phyloP scores from a whole-genome alignment of 148 eudicot genomes.

The Fallopia convolvulus region DNA sequence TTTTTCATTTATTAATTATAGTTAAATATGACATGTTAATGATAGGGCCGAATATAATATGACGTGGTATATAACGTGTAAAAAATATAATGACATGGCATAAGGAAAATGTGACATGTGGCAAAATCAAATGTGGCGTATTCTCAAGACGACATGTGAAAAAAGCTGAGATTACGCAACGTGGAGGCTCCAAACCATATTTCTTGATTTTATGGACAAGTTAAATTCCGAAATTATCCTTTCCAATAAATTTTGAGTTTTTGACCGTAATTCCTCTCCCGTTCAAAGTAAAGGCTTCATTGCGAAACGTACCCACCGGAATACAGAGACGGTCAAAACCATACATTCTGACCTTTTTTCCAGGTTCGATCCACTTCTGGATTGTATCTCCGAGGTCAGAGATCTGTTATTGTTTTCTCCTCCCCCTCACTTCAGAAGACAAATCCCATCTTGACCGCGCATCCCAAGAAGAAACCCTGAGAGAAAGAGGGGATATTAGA shows the following conservation, averaged over 20 bases:
- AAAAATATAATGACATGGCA: no score
- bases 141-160: no score
- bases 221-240: not conserved
- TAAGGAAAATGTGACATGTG: no score
- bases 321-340: slow-evolving; percentile 9
- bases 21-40: no score
- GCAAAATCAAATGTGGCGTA: no score
- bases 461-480: not conserved
- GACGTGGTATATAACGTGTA: no score
- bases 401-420: not conserved
- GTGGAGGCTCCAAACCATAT: no score
- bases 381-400: slow-evolving; percentile 1
- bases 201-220: no score
- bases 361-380: not conserved
- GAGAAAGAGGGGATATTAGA: not conserved
- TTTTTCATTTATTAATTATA: no score
- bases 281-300: not conserved
- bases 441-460: not conserved
- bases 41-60: no score
- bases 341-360: not conserved
- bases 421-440: not conserved
- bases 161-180: no score
- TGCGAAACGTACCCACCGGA: not conserved
- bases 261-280: not conserved
- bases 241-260: not conserved